Percentiles rank a stretch among this genome's conserved stretches.
Evolutionary conservation across 2,329 filamentous ascomycete species (phyloP).

Genomic region (Monosporascus sp.): DNA sequence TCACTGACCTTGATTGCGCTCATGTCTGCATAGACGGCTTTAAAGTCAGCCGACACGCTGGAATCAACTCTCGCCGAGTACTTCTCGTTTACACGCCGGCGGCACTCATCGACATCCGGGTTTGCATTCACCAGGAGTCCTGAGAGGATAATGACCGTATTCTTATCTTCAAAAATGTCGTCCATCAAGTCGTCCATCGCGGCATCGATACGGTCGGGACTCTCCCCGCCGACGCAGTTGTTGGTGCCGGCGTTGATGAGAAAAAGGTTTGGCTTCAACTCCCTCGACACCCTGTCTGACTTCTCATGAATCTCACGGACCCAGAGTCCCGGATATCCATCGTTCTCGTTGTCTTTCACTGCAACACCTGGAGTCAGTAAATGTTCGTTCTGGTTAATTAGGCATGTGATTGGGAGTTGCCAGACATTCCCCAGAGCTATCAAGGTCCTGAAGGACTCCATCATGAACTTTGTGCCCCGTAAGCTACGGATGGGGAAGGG

Average conservation of each 20-base stretch:
- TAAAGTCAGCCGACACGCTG: neutral
- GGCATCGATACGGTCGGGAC: neutral
- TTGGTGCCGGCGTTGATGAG: neutral
- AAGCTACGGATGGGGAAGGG: no score
- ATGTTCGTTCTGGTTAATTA: no score
- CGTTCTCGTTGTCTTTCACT: neutral
- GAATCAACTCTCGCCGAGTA: conserved; percentile 66
- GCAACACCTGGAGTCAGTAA: no score
- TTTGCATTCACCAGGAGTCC: neutral
- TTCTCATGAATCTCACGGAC: neutral
- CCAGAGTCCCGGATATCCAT: neutral
- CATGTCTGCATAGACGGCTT: conserved; percentile 36
- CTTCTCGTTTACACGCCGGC: conserved; percentile 51
- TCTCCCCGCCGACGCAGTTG: neutral
- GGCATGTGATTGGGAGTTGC: no score
- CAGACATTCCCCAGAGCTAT: no score
- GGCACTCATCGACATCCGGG: neutral
- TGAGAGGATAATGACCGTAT: neutral
- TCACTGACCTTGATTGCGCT: conserved; percentile 21
- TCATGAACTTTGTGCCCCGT: no score
- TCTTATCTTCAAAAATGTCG: neutral
- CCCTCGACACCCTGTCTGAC: neutral
- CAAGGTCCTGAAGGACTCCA: no score
- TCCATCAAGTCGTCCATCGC: neutral
- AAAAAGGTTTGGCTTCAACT: neutral